A percentile compares a stretch with the other conserved stretches of the same genome.
Evolutionary conservation across 1,284 basidiomycete genomes (phyloP).

Genomic region (Pseudozyma sp.): DNA sequence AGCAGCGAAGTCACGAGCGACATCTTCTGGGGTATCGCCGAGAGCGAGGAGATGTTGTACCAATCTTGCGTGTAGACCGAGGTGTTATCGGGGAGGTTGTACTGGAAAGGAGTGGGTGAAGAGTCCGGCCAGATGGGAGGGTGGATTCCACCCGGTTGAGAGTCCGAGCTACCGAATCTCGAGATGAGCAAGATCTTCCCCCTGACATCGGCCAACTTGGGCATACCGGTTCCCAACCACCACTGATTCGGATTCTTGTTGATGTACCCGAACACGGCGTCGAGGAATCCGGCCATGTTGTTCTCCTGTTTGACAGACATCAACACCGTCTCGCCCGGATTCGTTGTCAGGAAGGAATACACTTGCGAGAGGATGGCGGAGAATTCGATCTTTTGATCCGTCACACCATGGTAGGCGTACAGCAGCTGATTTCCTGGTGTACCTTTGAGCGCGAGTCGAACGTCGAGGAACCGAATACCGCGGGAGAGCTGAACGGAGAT

Average conservation of each 20-base stretch:
- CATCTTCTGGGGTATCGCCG: slow-evolving; percentile 36
- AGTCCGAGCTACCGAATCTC: slow-evolving; percentile 35
- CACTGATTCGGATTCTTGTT: slow-evolving; percentile 15
- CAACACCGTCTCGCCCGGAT: slow-evolving; percentile 44
- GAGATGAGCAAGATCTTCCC: slow-evolving; percentile 54
- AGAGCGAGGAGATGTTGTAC: slow-evolving; percentile 49
- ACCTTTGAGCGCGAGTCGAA: slow-evolving; percentile 51
- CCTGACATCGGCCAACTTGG: slow-evolving; percentile 35
- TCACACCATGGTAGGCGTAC: slow-evolving; percentile 56
- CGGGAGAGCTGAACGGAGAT: slow-evolving; percentile 39
- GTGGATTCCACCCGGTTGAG: slow-evolving; percentile 54
- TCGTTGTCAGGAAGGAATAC: slow-evolving; percentile 31
- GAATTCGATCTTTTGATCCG: slow-evolving; percentile 52
- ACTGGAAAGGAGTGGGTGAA: slow-evolving; percentile 18
- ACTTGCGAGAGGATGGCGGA: slow-evolving; percentile 37
- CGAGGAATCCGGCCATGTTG: slow-evolving; percentile 29
- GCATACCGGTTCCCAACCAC: slow-evolving; percentile 43
- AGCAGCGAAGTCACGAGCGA: slow-evolving; percentile 30
- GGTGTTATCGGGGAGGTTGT: slow-evolving; percentile 24
- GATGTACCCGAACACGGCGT: slow-evolving; percentile 39
- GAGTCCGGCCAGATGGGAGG: slow-evolving; percentile 58
- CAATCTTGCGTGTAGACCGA: slow-evolving; percentile 53
- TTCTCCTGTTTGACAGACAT: slow-evolving; percentile 56
- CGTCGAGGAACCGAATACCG: slow-evolving; percentile 57
- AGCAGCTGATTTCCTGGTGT: slow-evolving; percentile 24